Percentiles rank a stretch among this genome's conserved stretches.
phyloP scores from a whole-genome alignment of 306 rosid genomes.

The Quercus berberidifolia region DNA sequence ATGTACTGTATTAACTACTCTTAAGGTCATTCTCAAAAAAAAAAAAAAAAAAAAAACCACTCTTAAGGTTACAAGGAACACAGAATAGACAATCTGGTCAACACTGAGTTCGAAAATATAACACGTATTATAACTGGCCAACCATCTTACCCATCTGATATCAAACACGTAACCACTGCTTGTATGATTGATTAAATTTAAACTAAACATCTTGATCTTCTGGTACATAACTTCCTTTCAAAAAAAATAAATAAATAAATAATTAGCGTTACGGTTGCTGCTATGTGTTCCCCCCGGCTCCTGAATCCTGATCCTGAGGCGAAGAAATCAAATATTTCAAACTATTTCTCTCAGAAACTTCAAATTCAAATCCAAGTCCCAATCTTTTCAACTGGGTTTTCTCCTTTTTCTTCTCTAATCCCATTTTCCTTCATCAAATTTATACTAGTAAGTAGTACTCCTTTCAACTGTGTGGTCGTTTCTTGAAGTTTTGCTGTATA shows the following conservation, averaged over 20 bases:
- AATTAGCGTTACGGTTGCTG: neutral
- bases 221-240: neutral
- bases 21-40: too few species aligned
- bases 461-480: too few species aligned
- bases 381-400: neutral
- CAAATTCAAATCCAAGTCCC: neutral
- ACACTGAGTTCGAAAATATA: neutral
- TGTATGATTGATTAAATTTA: neutral
- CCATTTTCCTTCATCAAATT: slow-evolving; percentile 3
- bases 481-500: neutral
- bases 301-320: neutral
- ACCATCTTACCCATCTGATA: neutral
- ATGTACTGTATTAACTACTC: too few species aligned
- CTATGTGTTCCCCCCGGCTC: neutral
- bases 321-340: neutral
- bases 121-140: neutral
- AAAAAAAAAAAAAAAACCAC: too few species aligned
- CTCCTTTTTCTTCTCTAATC: neutral
- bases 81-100: too few species aligned
- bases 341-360: neutral
- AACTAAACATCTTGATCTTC: neutral
- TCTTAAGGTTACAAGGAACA: too few species aligned
- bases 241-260: neutral
- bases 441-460: too few species aligned
- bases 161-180: neutral